phyloP scores from a whole-genome alignment of 805 yeast genomes.

The Groenewaldozyma salmanticensis region DNA sequence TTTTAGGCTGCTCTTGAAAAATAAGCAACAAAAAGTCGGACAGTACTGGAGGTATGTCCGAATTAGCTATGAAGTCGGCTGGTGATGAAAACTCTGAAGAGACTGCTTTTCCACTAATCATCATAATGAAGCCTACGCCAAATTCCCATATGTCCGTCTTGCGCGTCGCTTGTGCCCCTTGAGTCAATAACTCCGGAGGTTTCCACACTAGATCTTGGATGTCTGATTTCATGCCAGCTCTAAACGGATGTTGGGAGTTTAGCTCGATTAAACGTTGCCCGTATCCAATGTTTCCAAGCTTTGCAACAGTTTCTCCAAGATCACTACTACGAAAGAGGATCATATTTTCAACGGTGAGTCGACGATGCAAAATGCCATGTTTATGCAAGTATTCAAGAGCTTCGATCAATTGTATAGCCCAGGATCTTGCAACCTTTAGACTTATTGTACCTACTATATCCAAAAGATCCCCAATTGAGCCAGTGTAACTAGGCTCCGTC shows the following conservation, averaged over 20 bases:
- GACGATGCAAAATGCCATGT: conserved; percentile 69
- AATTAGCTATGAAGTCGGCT: conserved; percentile 45
- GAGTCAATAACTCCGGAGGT: conserved; percentile 63
- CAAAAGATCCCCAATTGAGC: conserved; percentile 54
- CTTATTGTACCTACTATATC: conserved; percentile 58
- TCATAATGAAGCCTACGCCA: conserved; percentile 66
- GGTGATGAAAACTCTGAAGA: conserved; percentile 50
- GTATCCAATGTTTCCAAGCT: conserved; percentile 21
- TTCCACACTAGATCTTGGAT: conserved; percentile 39
- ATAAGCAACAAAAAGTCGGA: conserved; percentile 57
- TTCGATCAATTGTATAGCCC: conserved; percentile 82
- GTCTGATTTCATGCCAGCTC: conserved; percentile 2
- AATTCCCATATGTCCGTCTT: conserved; percentile 92
- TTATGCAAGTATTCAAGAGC: conserved; percentile 80
- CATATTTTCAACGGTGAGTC: conserved; percentile 52
- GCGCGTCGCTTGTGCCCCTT: conserved; percentile 44
- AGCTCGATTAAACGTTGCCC: conserved; percentile 22
- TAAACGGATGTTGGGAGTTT: conserved; percentile 27
- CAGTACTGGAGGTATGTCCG: conserved; percentile 45
- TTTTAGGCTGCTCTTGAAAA: conserved; percentile 54
- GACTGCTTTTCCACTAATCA: conserved; percentile 51
- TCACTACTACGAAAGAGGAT: conserved; percentile 41
- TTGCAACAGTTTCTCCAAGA: conserved; percentile 36
- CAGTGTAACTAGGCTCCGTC: conserved; percentile 52
- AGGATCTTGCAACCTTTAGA: conserved; percentile 68